Evolutionary conservation across 768 basidiomycete species (phyloP), one percentile per base, ranked within the genome.

Genomic region (Boletus reticulatus): DNA sequence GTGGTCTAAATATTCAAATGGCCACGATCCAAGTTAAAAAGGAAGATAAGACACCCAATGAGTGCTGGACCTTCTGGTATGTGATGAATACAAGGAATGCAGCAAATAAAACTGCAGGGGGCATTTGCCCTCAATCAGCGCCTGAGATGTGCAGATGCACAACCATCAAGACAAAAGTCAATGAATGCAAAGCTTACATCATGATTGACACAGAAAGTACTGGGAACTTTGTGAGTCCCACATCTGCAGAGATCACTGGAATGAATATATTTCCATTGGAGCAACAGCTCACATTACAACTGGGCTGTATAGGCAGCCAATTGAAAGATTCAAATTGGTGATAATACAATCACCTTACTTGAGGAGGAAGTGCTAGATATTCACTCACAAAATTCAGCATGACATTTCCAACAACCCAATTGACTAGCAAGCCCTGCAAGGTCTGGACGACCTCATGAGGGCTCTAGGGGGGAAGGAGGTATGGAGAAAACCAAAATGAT

Each of bases 271-370:
- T 27, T 8, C 27, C 27, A 8, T 27, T 27, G 7, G 27, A 27
- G 27, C 27, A 29, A 17, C 27, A 44, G 43, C 27, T 44, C 8
- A 44, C 6, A 13, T 4, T 44, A 14, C 43, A 44, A 27, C 10
- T 44, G 8, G 43, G 43, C 17, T 29, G 43, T 16, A 44, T 44
- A 6, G 12, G 42, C 22, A 43, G 42, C 7, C 4, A 8, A 36
- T 4, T 6, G 36, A 6, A 9, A 1, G 1, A 20, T 47, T 8
- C n/a, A 14, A 2, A 47, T 47, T 16, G 14, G 32, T 6, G 5
- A 14, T 9, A 4, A 4, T 0, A 34, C 0, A 1, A 36, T 47
- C 4, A 1, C 19, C 3, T 19, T 34, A 3, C 8, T 32, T 1
- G 4, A 47, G 32, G 10, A 47, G 0, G 22, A 11, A 20, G 2